Evolutionary conservation across 768 basidiomycete species (phyloP), one percentile per base, ranked within the genome.

Genomic region (Kondoa malvinella): DNA sequence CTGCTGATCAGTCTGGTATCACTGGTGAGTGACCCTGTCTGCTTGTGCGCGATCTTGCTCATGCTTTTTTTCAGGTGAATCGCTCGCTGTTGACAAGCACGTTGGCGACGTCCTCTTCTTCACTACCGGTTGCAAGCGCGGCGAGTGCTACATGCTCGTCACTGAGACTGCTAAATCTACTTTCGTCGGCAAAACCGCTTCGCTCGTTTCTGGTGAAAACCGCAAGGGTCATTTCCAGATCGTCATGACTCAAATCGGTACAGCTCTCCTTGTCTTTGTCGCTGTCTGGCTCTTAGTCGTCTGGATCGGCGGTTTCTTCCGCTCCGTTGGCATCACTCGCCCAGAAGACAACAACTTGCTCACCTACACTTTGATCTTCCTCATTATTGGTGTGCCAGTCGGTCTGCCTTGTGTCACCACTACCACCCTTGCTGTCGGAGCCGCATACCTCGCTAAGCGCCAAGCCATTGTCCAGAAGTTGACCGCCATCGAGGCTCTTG

Each of bases 401-500:
- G 81, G 81, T 72, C 75, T 81, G 1, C 81, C 81, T 1, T 79
- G 78, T 65, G 81, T 81, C 50, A 81, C 81, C 16, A 78, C 77
- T 27, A 78, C 78, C 26, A 78, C 76, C 21, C 68, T 78, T 64
- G 78, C 81, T 31, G 79, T 81, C 71, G 80, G 81, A 61, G 79
- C 81, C 26, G 79, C 80, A 2, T 80, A 79, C 72, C 76, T 81
- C 65, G 79, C 80, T 3, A 73, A 77, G 33, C 74, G 77, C 25
- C 77, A 81, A 68, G 79, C 79, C 15, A 81, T 82, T 71, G 81
- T 82, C 2, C 80, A 81, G 72, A 81, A 80, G 71, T 73, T 82
- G 26, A 81, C 81, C 1, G 80, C 81, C 34, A 81, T 82, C 71
- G 81, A 82, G 70, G 78, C 78, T 17, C 76, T 82, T n/a, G 81